These are phyloP conservation scores for Plasmodium inui DNA, from an alignment of 169 alveolate genomes.

Conservation along the genomic window DNA sequence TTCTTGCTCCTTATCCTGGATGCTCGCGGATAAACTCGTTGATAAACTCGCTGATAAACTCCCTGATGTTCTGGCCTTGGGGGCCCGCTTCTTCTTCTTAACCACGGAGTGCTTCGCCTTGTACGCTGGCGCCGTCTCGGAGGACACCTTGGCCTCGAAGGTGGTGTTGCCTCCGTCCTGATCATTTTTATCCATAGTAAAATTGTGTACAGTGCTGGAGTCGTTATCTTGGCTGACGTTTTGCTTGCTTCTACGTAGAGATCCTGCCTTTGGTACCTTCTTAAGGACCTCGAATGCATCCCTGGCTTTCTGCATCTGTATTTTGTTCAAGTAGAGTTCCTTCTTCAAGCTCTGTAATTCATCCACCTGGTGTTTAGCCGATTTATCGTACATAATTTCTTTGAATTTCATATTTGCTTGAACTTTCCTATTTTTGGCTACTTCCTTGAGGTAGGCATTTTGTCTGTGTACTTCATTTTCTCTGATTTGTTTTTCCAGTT, in stretches of 20 bases:
- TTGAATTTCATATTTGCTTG: slow-evolving; percentile 74
- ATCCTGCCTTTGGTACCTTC: slow-evolving; percentile 35
- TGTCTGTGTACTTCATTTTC: slow-evolving; percentile 76
- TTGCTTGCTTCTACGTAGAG: not conserved
- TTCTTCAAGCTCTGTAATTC: slow-evolving; percentile 49
- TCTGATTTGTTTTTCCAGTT: slow-evolving; percentile 67
- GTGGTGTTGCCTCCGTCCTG: not conserved
- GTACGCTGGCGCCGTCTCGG: slow-evolving; percentile 21
- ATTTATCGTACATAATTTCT: slow-evolving; percentile 67
- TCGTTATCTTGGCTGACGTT: not conserved
- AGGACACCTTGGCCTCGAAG: not conserved
- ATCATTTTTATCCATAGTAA: slow-evolving; percentile 30
- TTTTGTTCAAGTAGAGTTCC: slow-evolving; percentile 71
- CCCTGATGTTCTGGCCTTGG: not conserved
- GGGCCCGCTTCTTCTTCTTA: slow-evolving; percentile 3
- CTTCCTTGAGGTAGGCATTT: slow-evolving; percentile 72
- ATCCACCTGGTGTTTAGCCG: slow-evolving; percentile 45
- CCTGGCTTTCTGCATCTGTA: slow-evolving; percentile 74
- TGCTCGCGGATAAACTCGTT: too few species aligned
- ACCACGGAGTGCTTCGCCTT: not conserved
- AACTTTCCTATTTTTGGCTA: slow-evolving; percentile 72
- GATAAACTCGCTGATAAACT: not conserved
- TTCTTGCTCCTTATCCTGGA: too few species aligned
- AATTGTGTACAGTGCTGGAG: slow-evolving; percentile 15
- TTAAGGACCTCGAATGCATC: slow-evolving; percentile 68